These are phyloP conservation scores for Amanita exitialis DNA, from an alignment of 768 basidiomycete genomes.

Conservation along the genomic window DNA sequence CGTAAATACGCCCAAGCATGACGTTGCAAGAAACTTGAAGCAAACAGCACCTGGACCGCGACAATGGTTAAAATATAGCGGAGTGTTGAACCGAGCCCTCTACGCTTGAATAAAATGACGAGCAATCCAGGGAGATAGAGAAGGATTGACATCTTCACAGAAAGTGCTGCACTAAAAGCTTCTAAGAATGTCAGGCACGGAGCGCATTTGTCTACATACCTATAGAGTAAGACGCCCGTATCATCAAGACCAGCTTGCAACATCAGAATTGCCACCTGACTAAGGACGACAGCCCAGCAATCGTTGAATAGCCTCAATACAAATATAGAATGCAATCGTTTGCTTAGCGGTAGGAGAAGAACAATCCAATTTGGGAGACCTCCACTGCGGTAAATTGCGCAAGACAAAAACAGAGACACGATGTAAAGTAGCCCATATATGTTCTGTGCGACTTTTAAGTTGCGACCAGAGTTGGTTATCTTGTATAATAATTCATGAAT, in stretches of 20 bases:
- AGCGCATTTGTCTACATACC: conserved; percentile 33
- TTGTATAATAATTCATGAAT: conserved; percentile 65
- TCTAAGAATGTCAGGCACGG: conserved; percentile 5
- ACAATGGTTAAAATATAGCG: conserved; percentile 39
- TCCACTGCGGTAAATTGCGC: conserved; percentile 56
- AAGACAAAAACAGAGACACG: conserved; percentile 49
- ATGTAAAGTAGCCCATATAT: conserved; percentile 74
- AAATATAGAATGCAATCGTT: conserved; percentile 90
- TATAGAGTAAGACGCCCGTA: conserved; percentile 57
- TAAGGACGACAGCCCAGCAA: conserved; percentile 67
- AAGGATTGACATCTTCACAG: conserved; percentile 91
- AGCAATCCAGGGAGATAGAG: conserved; percentile 86
- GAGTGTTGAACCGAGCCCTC: conserved; percentile 44
- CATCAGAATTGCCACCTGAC: conserved; percentile 58
- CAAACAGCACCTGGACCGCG: conserved; percentile 50
- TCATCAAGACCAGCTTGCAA: conserved; percentile 53
- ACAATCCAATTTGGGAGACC: conserved; percentile 65
- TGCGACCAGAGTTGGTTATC: conserved; percentile 50
- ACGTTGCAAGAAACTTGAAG: conserved; percentile 57
- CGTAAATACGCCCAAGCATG: conserved; percentile 56
- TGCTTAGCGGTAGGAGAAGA: conserved; percentile 74
- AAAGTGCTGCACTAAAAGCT: conserved; percentile 57
- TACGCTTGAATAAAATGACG: conserved; percentile 69
- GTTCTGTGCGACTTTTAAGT: conserved; percentile 61
- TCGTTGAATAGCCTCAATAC: conserved; percentile 92